phyloP scores from a whole-genome alignment of 352 stramenopile species.

The Globisporangium carolinianum region DNA sequence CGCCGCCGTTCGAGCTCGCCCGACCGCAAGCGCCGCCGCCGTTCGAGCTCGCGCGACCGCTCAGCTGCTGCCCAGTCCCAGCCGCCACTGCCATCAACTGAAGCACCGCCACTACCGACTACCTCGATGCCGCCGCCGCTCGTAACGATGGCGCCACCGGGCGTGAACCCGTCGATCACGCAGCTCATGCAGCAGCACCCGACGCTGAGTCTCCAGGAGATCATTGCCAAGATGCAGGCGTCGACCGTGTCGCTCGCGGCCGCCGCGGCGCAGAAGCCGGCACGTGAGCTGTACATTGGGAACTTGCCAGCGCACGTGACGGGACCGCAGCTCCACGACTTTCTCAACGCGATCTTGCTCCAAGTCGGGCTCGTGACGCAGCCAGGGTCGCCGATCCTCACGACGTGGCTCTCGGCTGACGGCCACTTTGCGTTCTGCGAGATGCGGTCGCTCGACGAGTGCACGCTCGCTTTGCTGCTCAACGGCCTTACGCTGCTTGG shows the following conservation, averaged over 20 bases:
- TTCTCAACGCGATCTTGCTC: constrained; percentile 83
- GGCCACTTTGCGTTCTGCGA: constrained; percentile 86
- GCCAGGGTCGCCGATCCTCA: constrained; percentile 76
- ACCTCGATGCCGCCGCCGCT: neutral
- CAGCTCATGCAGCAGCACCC: constrained; percentile 88
- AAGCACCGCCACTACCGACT: neutral
- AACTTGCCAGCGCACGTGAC: constrained; percentile 82
- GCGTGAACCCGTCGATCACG: constrained; percentile 75
- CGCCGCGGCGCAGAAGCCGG: constrained; percentile 68
- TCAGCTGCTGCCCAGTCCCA: constrained; percentile 10
- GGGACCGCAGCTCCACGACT: constrained; percentile 78
- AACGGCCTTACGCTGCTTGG: constrained; percentile 77
- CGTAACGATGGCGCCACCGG: neutral
- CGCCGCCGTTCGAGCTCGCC: constrained; percentile 55
- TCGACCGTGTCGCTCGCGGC: constrained; percentile 70
- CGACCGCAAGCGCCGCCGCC: constrained; percentile 26
- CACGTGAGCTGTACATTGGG: constrained; percentile 79
- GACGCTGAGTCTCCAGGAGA: constrained; percentile 84
- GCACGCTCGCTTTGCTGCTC: constrained; percentile 75
- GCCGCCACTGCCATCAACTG: constrained; percentile 1
- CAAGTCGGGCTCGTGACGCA: constrained; percentile 75
- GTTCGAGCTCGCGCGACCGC: constrained; percentile 42
- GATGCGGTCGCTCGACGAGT: constrained; percentile 84
- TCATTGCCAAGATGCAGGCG: constrained; percentile 86
- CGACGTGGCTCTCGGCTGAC: constrained; percentile 83